Conservation (phyloP, 1,284 basidiomycete genomes). For the Cutaneotrichosporon cavernicola region DNA sequence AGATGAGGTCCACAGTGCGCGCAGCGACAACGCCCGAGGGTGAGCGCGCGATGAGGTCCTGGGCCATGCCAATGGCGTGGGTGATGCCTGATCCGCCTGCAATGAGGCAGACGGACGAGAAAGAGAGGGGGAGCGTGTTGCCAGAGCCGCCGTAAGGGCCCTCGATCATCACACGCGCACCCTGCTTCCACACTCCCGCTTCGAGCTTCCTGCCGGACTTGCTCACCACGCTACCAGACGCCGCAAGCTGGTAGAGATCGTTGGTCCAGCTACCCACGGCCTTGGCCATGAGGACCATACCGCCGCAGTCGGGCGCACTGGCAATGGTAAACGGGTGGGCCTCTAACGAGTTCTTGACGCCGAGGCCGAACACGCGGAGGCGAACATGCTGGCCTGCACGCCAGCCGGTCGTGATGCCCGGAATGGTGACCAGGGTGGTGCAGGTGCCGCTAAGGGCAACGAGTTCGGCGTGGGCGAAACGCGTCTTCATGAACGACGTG, state of each 20-base stretch:
- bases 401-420: conserved; percentile 50
- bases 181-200: conserved; percentile 14
- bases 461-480: conserved; percentile 41
- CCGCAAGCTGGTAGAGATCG: conserved; percentile 36
- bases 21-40: conserved; percentile 47
- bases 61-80: conserved; percentile 41
- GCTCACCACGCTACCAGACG: conserved; percentile 4
- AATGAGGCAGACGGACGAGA: conserved; percentile 47
- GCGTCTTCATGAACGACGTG: conserved; percentile 42
- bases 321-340: conserved; percentile 55
- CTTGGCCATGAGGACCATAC: conserved; percentile 48
- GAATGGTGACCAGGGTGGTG: conserved; percentile 48
- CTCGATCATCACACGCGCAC: conserved; percentile 39
- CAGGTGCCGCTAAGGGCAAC: conserved; percentile 38
- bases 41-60: conserved; percentile 42
- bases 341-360: conserved; percentile 34
- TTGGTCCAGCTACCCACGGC: conserved; percentile 49
- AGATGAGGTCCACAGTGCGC: conserved; percentile 49
- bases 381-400: conserved; percentile 54
- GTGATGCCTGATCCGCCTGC: conserved; percentile 53
- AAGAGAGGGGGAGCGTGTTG: conserved; percentile 46
- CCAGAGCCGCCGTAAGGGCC: conserved; percentile 52
- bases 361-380: conserved; percentile 45
- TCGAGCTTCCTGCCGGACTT: neutral
- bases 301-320: conserved; percentile 48